Evolutionary conservation across 1,284 basidiomycete species (phyloP).

Genomic region (Apiotrichum sp.): DNA sequence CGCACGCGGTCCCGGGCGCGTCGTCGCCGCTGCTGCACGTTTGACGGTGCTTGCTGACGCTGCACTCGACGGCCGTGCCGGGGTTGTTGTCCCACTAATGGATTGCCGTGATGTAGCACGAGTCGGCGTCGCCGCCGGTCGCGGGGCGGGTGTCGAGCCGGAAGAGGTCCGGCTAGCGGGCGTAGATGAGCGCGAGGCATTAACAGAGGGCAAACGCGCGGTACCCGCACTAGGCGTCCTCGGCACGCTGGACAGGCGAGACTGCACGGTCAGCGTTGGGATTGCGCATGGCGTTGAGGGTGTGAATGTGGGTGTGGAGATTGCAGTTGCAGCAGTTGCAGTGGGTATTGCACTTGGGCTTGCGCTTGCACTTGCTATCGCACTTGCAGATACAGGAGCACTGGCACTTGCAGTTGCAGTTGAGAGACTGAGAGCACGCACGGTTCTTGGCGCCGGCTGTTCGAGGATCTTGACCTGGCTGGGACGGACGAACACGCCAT

Average conservation of each 20-base stretch:
- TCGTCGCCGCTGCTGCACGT: not conserved
- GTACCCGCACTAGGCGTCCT: not conserved
- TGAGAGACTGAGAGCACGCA: not conserved
- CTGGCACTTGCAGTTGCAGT: no score
- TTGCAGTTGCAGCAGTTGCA: no score
- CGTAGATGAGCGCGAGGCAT: not conserved
- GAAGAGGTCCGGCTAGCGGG: not conserved
- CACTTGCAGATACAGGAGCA: no score
- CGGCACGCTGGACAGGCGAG: not conserved
- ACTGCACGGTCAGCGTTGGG: not conserved
- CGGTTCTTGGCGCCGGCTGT: conserved; percentile 8
- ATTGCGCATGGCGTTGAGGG: no score
- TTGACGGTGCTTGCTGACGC: not conserved
- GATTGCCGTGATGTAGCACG: not conserved
- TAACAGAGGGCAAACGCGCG: not conserved
- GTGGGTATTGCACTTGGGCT: no score
- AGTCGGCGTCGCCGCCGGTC: not conserved
- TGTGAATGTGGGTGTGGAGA: no score
- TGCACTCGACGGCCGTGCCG: not conserved
- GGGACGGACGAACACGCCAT: conserved; percentile 87
- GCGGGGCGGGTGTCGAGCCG: not conserved
- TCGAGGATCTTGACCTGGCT: conserved; percentile 69
- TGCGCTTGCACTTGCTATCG: no score
- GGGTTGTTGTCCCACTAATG: not conserved
- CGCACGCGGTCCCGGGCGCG: not conserved